Evolutionary conservation across 1,139 yeast species (phyloP).

Genomic region (Suhomyces coccinellae): DNA sequence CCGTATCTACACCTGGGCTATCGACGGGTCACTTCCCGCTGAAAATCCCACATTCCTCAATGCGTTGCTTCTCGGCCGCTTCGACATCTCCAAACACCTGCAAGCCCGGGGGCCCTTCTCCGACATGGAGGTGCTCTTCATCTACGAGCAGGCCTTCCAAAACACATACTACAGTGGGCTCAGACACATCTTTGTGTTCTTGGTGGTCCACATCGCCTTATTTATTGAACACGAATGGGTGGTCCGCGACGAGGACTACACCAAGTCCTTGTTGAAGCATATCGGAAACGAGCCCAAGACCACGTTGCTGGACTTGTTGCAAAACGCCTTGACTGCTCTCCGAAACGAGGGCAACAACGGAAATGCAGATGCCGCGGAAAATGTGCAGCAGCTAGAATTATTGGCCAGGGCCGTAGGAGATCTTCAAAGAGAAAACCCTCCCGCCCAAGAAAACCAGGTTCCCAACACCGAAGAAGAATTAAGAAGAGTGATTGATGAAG

Average conservation of each 20-base stretch:
- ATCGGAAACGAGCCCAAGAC: slow-evolving; percentile 59
- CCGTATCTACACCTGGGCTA: slow-evolving; percentile 52
- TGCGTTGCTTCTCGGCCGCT: slow-evolving; percentile 53
- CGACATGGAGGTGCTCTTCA: slow-evolving; percentile 1
- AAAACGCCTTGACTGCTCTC: slow-evolving; percentile 23
- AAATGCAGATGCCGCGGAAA: slow-evolving; percentile 22
- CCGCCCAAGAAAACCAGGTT: background rate
- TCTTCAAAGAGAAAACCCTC: slow-evolving; percentile 23
- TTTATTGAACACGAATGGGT: slow-evolving; percentile 71
- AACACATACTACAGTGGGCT: slow-evolving; percentile 46
- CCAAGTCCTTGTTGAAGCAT: slow-evolving; percentile 52
- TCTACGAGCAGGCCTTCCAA: slow-evolving; percentile 20
- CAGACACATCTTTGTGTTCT: slow-evolving; percentile 36
- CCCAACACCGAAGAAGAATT: slow-evolving; percentile 21
- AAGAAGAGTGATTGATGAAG: slow-evolving; percentile 21
- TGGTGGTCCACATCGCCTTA: slow-evolving; percentile 47
- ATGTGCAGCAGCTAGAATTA: slow-evolving; percentile 28
- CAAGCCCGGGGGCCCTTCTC: background rate
- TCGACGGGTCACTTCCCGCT: slow-evolving; percentile 52
- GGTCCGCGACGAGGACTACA: slow-evolving; percentile 66
- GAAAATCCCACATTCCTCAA: slow-evolving; percentile 33
- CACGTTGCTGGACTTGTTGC: slow-evolving; percentile 25
- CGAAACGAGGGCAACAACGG: slow-evolving; percentile 27
- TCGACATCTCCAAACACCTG: slow-evolving; percentile 13
- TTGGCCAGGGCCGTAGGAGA: slow-evolving; percentile 36